Evolutionary conservation across 2,329 filamentous ascomycete genomes (phyloP).

Genomic region (Penicillium sp.): DNA sequence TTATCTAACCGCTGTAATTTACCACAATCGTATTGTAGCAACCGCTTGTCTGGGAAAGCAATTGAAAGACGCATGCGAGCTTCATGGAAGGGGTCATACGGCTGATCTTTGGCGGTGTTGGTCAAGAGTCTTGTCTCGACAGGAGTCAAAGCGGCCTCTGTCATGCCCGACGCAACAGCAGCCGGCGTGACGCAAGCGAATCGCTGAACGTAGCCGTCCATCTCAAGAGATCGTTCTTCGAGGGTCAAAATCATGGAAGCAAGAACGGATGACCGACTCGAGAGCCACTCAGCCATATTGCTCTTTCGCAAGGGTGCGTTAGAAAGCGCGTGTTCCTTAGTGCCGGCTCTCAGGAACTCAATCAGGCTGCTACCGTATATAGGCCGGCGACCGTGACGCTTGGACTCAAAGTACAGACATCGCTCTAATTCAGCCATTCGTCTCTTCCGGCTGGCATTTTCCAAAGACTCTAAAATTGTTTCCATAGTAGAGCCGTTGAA

Average conservation of each 20-base stretch:
- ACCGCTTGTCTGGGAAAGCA: constrained; percentile 91
- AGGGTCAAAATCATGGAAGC: constrained; percentile 69
- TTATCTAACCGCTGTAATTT: constrained; percentile 90
- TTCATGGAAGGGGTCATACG: constrained; percentile 85
- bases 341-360: constrained; percentile 68
- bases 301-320: constrained; percentile 61
- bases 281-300: constrained; percentile 72
- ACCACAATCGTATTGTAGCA: constrained; percentile 97
- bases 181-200: constrained; percentile 92
- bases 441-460: constrained; percentile 67
- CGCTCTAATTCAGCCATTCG: constrained; percentile 78
- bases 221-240: constrained; percentile 67
- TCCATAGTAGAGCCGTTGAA: constrained; percentile 68
- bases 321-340: constrained; percentile 59
- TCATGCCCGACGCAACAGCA: constrained; percentile 77
- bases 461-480: constrained; percentile 70
- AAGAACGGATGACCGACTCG: constrained; percentile 60
- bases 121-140: constrained; percentile 52
- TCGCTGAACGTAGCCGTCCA: constrained; percentile 76
- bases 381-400: constrained; percentile 76
- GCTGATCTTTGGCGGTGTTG: constrained; percentile 52
- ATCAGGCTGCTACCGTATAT: constrained; percentile 80
- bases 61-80: constrained; percentile 89
- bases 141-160: constrained; percentile 66
- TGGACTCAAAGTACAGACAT: constrained; percentile 75